A percentile compares a stretch with the other conserved stretches of the same genome.
Evolutionary conservation across 2,329 filamentous ascomycete genomes (phyloP).

Genomic region (Colletotrichum higginsianum): DNA sequence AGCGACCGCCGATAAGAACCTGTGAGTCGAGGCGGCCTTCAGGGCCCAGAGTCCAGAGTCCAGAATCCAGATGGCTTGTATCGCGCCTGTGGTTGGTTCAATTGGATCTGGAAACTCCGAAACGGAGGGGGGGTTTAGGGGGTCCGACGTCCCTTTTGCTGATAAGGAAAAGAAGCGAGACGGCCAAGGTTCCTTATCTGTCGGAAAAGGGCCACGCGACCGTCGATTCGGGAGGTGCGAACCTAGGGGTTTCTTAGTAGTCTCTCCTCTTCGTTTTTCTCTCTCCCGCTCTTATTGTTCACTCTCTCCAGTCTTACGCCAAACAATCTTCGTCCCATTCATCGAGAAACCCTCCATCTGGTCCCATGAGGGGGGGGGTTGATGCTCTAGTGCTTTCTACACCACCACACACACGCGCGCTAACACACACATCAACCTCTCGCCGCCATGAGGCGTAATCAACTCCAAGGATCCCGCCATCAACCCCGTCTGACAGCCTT

Average conservation of each 20-base stretch:
- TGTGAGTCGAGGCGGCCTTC: background rate
- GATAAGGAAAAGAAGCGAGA: conserved; percentile 16
- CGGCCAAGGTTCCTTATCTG: conserved; percentile 23
- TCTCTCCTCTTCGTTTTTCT: background rate
- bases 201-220: background rate
- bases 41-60: background rate
- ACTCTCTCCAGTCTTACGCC: background rate
- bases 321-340: background rate
- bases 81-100: background rate
- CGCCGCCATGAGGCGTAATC: background rate
- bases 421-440: background rate
- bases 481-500: conserved; percentile 1
- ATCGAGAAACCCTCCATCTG: background rate
- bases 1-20: conserved; percentile 3
- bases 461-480: background rate
- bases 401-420: too few relatives aligned
- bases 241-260: conserved; percentile 13
- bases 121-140: background rate
- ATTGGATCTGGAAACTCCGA: background rate
- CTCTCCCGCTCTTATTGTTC: background rate
- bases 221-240: background rate
- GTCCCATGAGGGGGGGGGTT: background rate
- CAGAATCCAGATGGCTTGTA: background rate
- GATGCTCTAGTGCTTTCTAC: background rate
- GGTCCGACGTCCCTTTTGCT: background rate